Conservation (phyloP, 2,329 filamentous ascomycete species). For the Colletotrichum melonis region DNA sequence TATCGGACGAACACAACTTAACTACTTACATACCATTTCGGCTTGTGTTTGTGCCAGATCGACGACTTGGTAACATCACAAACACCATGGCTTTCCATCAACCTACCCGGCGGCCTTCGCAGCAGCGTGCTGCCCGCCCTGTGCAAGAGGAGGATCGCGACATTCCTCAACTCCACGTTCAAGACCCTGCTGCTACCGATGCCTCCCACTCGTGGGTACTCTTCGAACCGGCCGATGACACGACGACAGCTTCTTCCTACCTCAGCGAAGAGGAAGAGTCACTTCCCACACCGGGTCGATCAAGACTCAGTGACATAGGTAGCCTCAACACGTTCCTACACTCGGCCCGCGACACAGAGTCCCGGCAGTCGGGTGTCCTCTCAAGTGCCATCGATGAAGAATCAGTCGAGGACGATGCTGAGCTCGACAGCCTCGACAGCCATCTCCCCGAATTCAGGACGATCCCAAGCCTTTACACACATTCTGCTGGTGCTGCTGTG, state of each 20-base stretch:
- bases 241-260: conserved; percentile 73
- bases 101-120: conserved; percentile 63
- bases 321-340: conserved; percentile 78
- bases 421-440: conserved; percentile 93
- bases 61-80: conserved; percentile 6
- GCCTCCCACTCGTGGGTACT: conserved; percentile 96
- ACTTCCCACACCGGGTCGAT: conserved; percentile 75
- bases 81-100: conserved; percentile 69
- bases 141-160: conserved; percentile 54
- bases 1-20: conserved; percentile 23
- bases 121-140: conserved; percentile 56
- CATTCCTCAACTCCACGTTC: conserved; percentile 37
- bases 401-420: conserved; percentile 73
- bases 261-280: conserved; percentile 75
- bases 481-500: conserved; percentile 55
- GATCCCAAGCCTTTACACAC: conserved; percentile 55
- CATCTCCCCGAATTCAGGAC: conserved; percentile 90
- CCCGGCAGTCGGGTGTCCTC: conserved; percentile 51
- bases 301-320: conserved; percentile 82
- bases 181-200: conserved; percentile 38
- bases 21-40: not conserved
- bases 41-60: conserved; percentile 5
- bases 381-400: conserved; percentile 50
- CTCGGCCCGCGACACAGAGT: conserved; percentile 64
- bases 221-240: conserved; percentile 78